Base-by-base conservation (phyloP, 2,329 filamentous ascomycete genomes). In the Salinomyces thailandicus region DNA sequence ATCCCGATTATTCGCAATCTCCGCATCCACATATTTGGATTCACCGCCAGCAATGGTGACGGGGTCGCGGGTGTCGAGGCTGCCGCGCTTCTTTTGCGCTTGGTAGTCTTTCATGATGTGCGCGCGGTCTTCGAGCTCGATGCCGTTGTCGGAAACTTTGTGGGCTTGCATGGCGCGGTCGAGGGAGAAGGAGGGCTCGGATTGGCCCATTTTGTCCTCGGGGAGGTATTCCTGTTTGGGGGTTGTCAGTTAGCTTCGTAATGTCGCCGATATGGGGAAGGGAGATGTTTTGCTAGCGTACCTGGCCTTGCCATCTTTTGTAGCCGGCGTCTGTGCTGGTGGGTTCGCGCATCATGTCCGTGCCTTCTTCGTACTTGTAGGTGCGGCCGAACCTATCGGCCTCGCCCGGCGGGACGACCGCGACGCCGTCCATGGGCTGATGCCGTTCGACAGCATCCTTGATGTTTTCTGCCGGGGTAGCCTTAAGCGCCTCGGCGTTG, bases 361-460 rank as follows among this genome's bases (percentile, higher is more conserved):
- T 72, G n/a, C 86, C 86, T 53, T 95, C 86, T 51, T 85, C 68
- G 51, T 95, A 95, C 18, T 78, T 47, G 67, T 93, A 84, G 8
- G 72, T 64, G 36, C 76, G 71, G 2, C 87, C 87, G 37, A 74
- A 69, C 13, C 72, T 62, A 55, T 93, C 86, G 1, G 62, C 61
- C 48, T 71, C 62, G 15, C 87, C 86, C 0, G 81, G 77, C 1
- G 87, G 83, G n/a, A 91, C 73, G 13, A 66, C 66, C 1, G 86
- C 82, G 0, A 79, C 80, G 3, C 86, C 87, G 53, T 93, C 83
- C 0, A 95, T 66, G 0, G 89, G 89, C 11, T 82, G 74, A 52
- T 91, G 83, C 45, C 69, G 75, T 19, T 69, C 60, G 1, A 95
- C 59, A 15, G 81, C 76, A 60, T 95, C 85, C 38, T 73, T 61